Evolutionary conservation across 2,329 filamentous ascomycete species (phyloP).

Genomic region (Colletotrichum sp.): DNA sequence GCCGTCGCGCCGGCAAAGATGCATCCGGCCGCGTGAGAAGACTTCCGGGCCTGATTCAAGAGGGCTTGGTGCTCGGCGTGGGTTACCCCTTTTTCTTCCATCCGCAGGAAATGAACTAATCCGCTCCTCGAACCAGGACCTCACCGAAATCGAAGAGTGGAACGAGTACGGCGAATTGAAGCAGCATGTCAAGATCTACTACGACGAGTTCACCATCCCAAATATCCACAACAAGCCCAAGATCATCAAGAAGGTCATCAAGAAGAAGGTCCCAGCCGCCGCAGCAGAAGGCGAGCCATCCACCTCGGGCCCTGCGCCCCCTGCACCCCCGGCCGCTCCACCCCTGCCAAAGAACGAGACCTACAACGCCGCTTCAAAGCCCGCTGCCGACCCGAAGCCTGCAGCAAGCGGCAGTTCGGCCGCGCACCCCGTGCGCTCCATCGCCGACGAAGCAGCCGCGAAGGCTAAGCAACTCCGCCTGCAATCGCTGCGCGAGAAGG

Average conservation of each 20-base stretch:
- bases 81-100: slow-evolving; percentile 38
- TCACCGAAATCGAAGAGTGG: slow-evolving; percentile 96
- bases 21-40: slow-evolving; percentile 69
- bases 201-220: slow-evolving; percentile 66
- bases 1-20: slow-evolving; percentile 78
- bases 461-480: slow-evolving; percentile 67
- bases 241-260: slow-evolving; percentile 19
- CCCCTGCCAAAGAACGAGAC: slow-evolving; percentile 28
- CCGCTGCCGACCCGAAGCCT: slow-evolving; percentile 27
- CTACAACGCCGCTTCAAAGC: slow-evolving; percentile 1
- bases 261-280: slow-evolving; percentile 1
- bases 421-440: slow-evolving; percentile 53
- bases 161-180: slow-evolving; percentile 98
- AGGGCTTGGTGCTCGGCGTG: slow-evolving; percentile 85
- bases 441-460: slow-evolving; percentile 69
- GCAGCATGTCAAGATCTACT: slow-evolving; percentile 76
- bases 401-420: slow-evolving; percentile 28
- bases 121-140: slow-evolving; percentile 64
- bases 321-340: slow-evolving; percentile 32
- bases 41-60: slow-evolving; percentile 87
- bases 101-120: not conserved
- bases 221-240: slow-evolving; percentile 56
- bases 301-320: slow-evolving; percentile 24
- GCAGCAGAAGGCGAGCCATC: slow-evolving; percentile 8
- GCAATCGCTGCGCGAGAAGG: slow-evolving; percentile 58